Base-by-base conservation (phyloP, 257 asterid genomes). In the Lycium barbarum region DNA sequence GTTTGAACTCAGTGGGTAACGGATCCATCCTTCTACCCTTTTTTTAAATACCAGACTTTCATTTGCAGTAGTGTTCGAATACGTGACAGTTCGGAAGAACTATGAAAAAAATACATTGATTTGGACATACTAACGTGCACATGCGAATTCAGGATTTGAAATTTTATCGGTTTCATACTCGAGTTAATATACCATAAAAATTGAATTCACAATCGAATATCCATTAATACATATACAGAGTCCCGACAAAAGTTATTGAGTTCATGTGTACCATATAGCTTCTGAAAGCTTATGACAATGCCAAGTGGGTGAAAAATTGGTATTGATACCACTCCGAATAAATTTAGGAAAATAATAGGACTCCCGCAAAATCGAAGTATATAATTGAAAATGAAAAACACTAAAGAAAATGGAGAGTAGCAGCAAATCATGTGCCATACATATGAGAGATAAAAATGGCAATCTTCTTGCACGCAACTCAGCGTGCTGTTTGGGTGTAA, bases 391-490 rank as follows among this genome's bases (percentile, higher is more conserved):
- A 22, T 0, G 5, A 26, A 66, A 62, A 58, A 62, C 5, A 66
- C 20, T 9, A n/a, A 26, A 36, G 9, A 66, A 8, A 38, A 66
- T 53, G 17, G 4, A 33, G 35, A 66, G 35, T 66, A 66, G 45
- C 7, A 67, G 20, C 47, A 55, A 70, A 70, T 70, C 78, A 70
- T 9, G 53, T 70, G 78, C 9, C 47, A 14, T 62, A 82, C 45
- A 18, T 57, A 74, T 74, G 40, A 86, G 66, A 80, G 62, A 62
- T 45, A 53, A 85, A 33, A 58, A 79, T 36, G 65, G 76, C 26
- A 73, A 82, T 66, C 87, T 88, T 80, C 86, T 86, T 74, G 93
- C 88, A 86, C 87, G 87, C 59, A 80, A 83, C n/a, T 82, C 53
- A 55, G 18, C 83, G 83, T 55, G 67, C 18, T 55, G 9, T 26